These are phyloP conservation scores for Penicillium polonicum DNA, from an alignment of 2,329 filamentous ascomycete species.

Conservation along the genomic window DNA sequence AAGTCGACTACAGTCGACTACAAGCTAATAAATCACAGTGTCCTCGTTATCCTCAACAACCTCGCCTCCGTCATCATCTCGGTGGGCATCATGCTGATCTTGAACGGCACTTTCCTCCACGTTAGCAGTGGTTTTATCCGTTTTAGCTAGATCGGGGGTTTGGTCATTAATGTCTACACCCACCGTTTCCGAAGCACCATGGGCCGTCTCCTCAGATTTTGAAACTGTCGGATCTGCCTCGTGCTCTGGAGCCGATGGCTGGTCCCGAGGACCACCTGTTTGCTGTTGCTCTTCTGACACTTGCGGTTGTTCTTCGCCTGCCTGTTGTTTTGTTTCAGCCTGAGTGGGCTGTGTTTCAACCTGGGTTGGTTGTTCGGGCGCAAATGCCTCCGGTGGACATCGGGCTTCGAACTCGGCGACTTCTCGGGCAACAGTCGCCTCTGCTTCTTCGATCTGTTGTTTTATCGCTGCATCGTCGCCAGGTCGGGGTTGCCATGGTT, in stretches of 20 bases:
- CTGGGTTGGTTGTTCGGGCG: conserved; percentile 10
- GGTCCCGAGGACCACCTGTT: conserved; percentile 12
- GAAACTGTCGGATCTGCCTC: conserved; percentile 20
- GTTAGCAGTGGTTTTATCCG: conserved; percentile 31
- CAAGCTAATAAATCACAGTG: conserved; percentile 75
- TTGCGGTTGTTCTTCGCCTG: neutral
- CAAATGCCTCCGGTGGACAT: conserved; percentile 38
- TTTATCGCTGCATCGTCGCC: conserved; percentile 70
- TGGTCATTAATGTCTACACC: conserved; percentile 28
- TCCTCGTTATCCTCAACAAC: conserved; percentile 85
- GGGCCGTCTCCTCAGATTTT: conserved; percentile 12
- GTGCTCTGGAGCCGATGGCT: conserved; percentile 22
- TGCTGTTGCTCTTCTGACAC: conserved; percentile 19
- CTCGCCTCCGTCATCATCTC: conserved; percentile 70
- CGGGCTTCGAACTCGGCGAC: conserved; percentile 59
- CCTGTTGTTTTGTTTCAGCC: neutral
- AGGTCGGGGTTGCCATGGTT: conserved; percentile 72
- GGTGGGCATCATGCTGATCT: conserved; percentile 44
- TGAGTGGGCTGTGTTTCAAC: conserved; percentile 22
- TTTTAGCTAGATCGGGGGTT: conserved; percentile 12
- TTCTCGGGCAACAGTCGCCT: conserved; percentile 65
- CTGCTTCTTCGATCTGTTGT: conserved; percentile 65
- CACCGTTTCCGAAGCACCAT: conserved; percentile 41
- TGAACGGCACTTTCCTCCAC: conserved; percentile 33
- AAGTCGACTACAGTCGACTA: neutral